Base-by-base conservation (phyloP, 257 asterid species). In the Rhazya stricta region DNA sequence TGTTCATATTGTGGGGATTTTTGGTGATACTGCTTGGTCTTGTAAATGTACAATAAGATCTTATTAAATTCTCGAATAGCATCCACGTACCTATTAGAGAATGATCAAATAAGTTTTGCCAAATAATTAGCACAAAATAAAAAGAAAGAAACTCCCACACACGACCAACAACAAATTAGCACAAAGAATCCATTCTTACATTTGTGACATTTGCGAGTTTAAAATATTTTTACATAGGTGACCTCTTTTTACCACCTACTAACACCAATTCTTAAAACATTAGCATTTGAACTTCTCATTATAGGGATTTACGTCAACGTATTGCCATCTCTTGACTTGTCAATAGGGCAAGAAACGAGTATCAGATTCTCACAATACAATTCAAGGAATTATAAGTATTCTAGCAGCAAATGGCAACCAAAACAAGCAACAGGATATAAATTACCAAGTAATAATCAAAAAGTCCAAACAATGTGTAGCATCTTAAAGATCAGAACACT, bases 1-100 rank as follows among this genome's bases (percentile, higher is more conserved):
- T 94, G 99, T 82, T 94, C 99, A 74, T 90, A 94, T 68, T 94
- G 97, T 32, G 97, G 86, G 62, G 99, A 94, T 81, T 92, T 94
- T 79, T 94, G 99, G 86, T 94, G 97, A 81, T 80, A 89, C 77
- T 94, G 99, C 86, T 94, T 94, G 60, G 90, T 90, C 90, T 92
- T 94, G 85, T 82, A 87, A 61, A 94, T 92, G 83, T 94, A 94
- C 15, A 92, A 78, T 27, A 94, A 94, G 79, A 94, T 94, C 73
- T 94, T 92, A 71, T 90, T 94, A 57, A 90, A 92, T 79, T 92
- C 96, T 46, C 94, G 88, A 79, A 90, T 90, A 30, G 97, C 95
- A 67, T 90, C 97, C 27, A 88, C 90, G 77, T 94, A 94, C 87
- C 99, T 94, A 80, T 48, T 80, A 29, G 45, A 36, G 45, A 72